Percentiles rank a stretch among this genome's conserved stretches.
Conservation (phyloP, 2,329 filamentous ascomycete species). For the Monilinia vaccinii-corymbosi region DNA sequence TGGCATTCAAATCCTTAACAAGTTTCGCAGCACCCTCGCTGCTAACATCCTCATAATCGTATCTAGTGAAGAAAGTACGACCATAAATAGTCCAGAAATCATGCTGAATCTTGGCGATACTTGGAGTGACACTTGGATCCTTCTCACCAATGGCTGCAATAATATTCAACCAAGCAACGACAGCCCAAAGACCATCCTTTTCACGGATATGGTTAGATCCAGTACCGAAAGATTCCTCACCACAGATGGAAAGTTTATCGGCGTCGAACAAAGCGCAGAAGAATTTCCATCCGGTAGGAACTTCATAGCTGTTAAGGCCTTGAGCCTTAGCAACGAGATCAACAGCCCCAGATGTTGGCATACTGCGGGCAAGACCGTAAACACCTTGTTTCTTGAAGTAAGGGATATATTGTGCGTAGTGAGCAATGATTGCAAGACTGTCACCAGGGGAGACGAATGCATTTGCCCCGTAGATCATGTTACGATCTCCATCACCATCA, state of each 20-base stretch:
- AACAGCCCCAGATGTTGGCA: conserved; percentile 94
- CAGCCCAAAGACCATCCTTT: conserved; percentile 97
- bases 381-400: conserved; percentile 98
- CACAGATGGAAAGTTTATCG: conserved; percentile 94
- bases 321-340: conserved; percentile 95
- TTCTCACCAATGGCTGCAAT: conserved; percentile 87
- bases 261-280: conserved; percentile 95
- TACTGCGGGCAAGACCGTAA: conserved; percentile 88
- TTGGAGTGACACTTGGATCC: conserved; percentile 70
- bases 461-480: conserved; percentile 99
- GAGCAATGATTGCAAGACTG: conserved; percentile 94
- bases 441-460: conserved; percentile 95
- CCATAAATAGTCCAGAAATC: conserved; percentile 97
- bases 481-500: conserved; percentile 95
- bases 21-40: conserved; percentile 86
- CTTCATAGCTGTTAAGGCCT: conserved; percentile 85
- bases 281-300: conserved; percentile 98
- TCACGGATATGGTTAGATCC: conserved; percentile 98
- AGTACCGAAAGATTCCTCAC: conserved; percentile 96
- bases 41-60: conserved; percentile 96
- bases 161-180: conserved; percentile 97
- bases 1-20: conserved; percentile 66
- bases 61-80: conserved; percentile 97
- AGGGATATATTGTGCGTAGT: conserved; percentile 91
- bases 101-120: conserved; percentile 91